Evolutionary conservation across 345 rosid species (phyloP).

Genomic region (Citrus sp.): DNA sequence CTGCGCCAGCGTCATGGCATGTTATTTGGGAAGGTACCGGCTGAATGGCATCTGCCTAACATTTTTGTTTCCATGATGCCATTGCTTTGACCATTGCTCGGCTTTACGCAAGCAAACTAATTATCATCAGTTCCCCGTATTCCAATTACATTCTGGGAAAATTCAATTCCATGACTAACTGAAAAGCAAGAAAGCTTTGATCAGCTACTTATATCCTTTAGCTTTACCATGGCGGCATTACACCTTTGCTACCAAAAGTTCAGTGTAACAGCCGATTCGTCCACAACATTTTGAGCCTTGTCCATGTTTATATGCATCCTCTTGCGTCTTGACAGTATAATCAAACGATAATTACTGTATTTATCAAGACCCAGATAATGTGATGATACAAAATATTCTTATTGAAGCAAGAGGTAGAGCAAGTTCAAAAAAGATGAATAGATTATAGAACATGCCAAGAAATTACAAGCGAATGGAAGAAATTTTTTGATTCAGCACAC

Average conservation of each 20-base stretch:
- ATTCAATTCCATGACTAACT: not conserved
- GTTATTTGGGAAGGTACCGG: no score
- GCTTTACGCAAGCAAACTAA: not conserved
- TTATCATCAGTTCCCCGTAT: not conserved
- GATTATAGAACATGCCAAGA: not conserved
- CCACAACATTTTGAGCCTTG: not conserved
- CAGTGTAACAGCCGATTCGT: not conserved
- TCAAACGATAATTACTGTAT: not conserved
- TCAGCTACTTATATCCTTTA: not conserved
- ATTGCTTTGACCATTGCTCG: no score
- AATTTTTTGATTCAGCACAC: not conserved
- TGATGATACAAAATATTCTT: not conserved
- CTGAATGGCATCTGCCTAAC: no score
- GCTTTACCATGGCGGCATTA: not conserved
- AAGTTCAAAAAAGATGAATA: not conserved
- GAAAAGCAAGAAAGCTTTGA: not conserved
- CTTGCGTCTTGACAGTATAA: not conserved
- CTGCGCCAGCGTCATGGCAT: not conserved
- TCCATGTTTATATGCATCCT: not conserved
- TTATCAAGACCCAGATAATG: not conserved
- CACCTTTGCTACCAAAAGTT: not conserved
- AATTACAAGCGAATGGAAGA: not conserved
- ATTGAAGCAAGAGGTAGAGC: not conserved
- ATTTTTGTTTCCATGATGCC: no score
- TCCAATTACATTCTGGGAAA: not conserved